Evolutionary conservation across 495 filamentous ascomycete species (phyloP).

Genomic region (Penicillium riverlandense): DNA sequence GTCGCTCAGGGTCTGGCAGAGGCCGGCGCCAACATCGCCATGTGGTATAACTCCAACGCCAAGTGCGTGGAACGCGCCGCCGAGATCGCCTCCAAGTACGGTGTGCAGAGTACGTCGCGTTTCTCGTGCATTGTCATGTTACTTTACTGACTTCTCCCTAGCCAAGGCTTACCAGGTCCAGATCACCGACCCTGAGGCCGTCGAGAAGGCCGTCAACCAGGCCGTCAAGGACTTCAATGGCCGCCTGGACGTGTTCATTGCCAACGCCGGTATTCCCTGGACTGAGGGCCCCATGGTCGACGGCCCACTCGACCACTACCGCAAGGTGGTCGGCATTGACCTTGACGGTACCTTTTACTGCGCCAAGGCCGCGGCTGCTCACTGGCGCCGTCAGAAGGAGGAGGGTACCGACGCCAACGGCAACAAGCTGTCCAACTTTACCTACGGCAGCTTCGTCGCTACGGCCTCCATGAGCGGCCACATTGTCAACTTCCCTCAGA

Average conservation of each 20-base stretch:
- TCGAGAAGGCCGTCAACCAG: slow-evolving; percentile 48
- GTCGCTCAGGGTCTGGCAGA: slow-evolving; percentile 75
- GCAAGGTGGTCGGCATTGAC: slow-evolving; percentile 63
- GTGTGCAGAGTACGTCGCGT: slow-evolving; percentile 63
- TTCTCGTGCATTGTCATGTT: background rate
- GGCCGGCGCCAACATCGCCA: slow-evolving; percentile 78
- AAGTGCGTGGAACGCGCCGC: slow-evolving; percentile 62
- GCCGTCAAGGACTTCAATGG: slow-evolving; percentile 64
- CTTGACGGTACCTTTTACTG: slow-evolving; percentile 79
- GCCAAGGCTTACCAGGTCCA: slow-evolving; percentile 73
- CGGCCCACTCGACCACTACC: slow-evolving; percentile 57
- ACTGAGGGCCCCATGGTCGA: slow-evolving; percentile 61
- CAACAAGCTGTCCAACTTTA: slow-evolving; percentile 58
- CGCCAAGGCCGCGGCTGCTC: slow-evolving; percentile 65
- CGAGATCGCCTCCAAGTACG: slow-evolving; percentile 65
- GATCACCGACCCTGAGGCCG: slow-evolving; percentile 50
- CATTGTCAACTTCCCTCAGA: slow-evolving; percentile 81
- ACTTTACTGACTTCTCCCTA: slow-evolving; percentile 17
- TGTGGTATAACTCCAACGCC: slow-evolving; percentile 79
- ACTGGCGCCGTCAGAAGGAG: slow-evolving; percentile 60
- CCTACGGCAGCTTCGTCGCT: slow-evolving; percentile 65
- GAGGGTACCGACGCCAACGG: slow-evolving; percentile 61
- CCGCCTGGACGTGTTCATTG: slow-evolving; percentile 72
- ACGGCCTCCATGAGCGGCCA: slow-evolving; percentile 80
- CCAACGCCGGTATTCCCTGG: slow-evolving; percentile 75